phyloP scores from a whole-genome alignment of 306 rosid species.

The Fragaria iinumae region DNA sequence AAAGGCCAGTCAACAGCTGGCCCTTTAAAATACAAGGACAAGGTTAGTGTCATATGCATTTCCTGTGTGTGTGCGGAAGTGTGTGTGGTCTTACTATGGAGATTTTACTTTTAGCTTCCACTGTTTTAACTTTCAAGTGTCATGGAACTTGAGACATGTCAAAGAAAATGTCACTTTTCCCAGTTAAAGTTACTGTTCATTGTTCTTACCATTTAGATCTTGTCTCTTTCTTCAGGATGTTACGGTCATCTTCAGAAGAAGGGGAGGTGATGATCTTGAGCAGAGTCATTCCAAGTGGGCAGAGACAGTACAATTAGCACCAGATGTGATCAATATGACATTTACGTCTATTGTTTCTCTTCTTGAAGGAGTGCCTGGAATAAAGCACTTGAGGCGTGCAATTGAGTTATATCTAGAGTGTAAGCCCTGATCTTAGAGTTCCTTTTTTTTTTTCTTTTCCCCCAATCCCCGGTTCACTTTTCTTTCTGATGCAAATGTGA shows the following conservation, averaged over 20 bases:
- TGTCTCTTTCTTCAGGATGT: conserved; percentile 71
- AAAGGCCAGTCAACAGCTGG: conserved; percentile 50
- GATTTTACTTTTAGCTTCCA: not conserved
- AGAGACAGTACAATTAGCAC: conserved; percentile 77
- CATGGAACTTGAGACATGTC: not conserved
- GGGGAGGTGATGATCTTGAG: conserved; percentile 99
- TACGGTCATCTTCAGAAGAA: conserved; percentile 92
- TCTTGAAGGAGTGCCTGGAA: conserved; percentile 81
- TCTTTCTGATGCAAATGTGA: conserved; percentile 10
- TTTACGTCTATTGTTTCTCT: conserved; percentile 89
- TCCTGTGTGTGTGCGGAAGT: not conserved
- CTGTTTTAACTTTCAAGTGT: not conserved
- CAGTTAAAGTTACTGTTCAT: conserved; percentile 16
- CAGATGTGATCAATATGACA: conserved; percentile 94
- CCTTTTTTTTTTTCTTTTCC: not conserved
- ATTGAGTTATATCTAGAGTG: conserved; percentile 87
- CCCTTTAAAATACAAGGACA: conserved; percentile 90
- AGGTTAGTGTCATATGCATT: conserved; percentile 53
- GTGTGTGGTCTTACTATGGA: not conserved
- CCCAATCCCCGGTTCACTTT: not conserved
- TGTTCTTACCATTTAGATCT: not conserved
- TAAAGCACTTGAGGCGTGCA: conserved; percentile 81
- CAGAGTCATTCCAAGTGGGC: conserved; percentile 90
- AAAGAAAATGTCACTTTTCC: not conserved
- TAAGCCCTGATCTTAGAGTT: conserved; percentile 43